Conservation (phyloP, 2,329 filamentous ascomycete genomes). For the Aspergillus hiratsukae region DNA sequence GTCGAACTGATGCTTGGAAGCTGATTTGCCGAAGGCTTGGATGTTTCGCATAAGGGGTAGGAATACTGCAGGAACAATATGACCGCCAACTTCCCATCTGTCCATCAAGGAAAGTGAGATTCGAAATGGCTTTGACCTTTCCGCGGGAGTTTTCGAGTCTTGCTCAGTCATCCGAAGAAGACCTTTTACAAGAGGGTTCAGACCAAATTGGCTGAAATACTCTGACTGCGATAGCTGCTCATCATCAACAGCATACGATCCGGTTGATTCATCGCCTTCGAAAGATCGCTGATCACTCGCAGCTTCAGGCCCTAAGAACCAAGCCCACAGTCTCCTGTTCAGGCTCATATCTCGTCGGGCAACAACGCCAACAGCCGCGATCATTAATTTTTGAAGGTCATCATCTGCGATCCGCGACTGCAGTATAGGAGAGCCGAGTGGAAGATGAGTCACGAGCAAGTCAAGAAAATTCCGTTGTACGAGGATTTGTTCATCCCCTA, state of each 20-base stretch:
- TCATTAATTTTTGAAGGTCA: slow-evolving; percentile 77
- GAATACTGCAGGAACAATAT: slow-evolving; percentile 85
- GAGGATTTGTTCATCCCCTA: slow-evolving; percentile 80
- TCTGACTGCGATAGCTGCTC: slow-evolving; percentile 59
- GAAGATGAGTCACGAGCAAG: slow-evolving; percentile 82
- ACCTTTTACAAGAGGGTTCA: slow-evolving; percentile 68
- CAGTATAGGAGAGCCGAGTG: slow-evolving; percentile 75
- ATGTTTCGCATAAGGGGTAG: slow-evolving; percentile 79
- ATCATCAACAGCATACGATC: slow-evolving; percentile 25
- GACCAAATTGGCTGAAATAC: slow-evolving; percentile 79
- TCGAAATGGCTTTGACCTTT: slow-evolving; percentile 78
- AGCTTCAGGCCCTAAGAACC: slow-evolving; percentile 81
- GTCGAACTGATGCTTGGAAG: slow-evolving; percentile 66
- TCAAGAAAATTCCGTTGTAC: slow-evolving; percentile 94
- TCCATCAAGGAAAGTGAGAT: slow-evolving; percentile 97
- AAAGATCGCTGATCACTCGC: slow-evolving; percentile 30
- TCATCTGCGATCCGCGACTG: slow-evolving; percentile 66
- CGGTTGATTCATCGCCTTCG: slow-evolving; percentile 25
- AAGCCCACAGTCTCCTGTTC: slow-evolving; percentile 90
- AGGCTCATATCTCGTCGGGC: slow-evolving; percentile 92
- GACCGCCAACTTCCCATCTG: slow-evolving; percentile 90
- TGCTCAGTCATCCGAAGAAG: slow-evolving; percentile 71
- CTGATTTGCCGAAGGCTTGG: slow-evolving; percentile 64
- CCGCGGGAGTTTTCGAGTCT: slow-evolving; percentile 52
- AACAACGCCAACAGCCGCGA: slow-evolving; percentile 81